Percentiles rank a stretch among this genome's conserved stretches.
Conservation (phyloP, 257 asterid genomes). For the Catharanthus roseus region DNA sequence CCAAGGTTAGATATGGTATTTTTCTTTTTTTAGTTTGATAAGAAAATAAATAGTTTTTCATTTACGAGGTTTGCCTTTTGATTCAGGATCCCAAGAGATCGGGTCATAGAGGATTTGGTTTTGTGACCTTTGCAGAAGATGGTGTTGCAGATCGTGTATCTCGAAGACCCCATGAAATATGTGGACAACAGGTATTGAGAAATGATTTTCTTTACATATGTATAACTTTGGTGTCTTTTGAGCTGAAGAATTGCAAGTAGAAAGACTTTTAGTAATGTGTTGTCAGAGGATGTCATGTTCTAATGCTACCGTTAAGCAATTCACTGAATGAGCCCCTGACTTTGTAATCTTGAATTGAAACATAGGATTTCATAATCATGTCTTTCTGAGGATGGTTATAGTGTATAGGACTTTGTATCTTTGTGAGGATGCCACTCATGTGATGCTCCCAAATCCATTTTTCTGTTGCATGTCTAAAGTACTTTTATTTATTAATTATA, state of each 20-base stretch:
- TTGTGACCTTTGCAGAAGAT: constrained; percentile 93
- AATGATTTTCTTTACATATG: not conserved
- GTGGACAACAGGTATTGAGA: constrained; percentile 85
- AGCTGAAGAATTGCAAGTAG: not conserved
- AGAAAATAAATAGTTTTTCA: constrained; percentile 1
- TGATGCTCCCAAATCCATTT: not conserved
- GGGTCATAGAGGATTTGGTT: constrained; percentile 98
- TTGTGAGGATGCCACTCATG: not conserved
- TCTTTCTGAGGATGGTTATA: not conserved
- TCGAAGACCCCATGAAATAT: constrained; percentile 90
- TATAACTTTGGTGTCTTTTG: not conserved
- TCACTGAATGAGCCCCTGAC: not conserved
- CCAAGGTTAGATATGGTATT: constrained; percentile 56
- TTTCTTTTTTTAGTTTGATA: constrained; percentile 6
- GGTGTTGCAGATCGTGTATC: constrained; percentile 99
- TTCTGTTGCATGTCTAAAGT: not conserved
- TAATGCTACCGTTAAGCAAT: not conserved
- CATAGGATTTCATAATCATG: not conserved
- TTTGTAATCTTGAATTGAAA: not conserved
- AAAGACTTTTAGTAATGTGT: not conserved
- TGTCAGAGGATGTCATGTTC: not conserved
- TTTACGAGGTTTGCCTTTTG: constrained; percentile 17
- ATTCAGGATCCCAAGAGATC: constrained; percentile 91
- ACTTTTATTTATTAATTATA: too few species aligned
- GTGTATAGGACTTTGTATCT: not conserved